Evolutionary conservation across 139 green algal genomes (phyloP), one percentile per base, ranked within the genome.

Genomic region (Edaphochlamys debaryana): DNA sequence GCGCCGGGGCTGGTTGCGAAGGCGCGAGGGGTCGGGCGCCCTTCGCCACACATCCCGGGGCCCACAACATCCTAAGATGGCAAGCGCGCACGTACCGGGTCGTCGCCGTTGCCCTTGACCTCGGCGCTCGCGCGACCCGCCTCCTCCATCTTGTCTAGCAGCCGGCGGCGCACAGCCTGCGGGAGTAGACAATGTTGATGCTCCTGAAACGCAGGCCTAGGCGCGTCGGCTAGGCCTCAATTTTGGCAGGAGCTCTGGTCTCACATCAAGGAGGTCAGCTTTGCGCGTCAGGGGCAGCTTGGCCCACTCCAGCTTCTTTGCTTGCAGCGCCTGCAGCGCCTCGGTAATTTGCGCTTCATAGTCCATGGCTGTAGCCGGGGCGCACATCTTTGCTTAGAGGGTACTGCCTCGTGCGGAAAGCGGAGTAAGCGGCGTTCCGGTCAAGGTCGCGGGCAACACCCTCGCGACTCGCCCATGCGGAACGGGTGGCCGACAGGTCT

Each of bases 301-400:
- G 19, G n/a, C 38, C 74, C 74, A 81, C n/a, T 54, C 74, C 4
- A n/a, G 15, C 38, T 81, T 81, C 34, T 79, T 79, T 0, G 32
- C 3, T 2, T 32, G 3, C 4, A 79, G 36, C 19, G 11, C 34
- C 8, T 37, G 1, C 13, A 79, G 32, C 20, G 50, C 48, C 0
- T 50, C 22, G 32, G 48, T 19, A 32, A 67, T 67, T 4, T 45
- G n/a, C n/a, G n/a, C n/a, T n/a, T n/a, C n/a, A n/a, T n/a, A n/a
- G n/a, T n/a, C n/a, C n/a, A n/a, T n/a, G n/a, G n/a, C n/a, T n/a
- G n/a, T n/a, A n/a, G n/a, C n/a, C n/a, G n/a, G n/a, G n/a, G n/a
- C n/a, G n/a, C n/a, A n/a, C n/a, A n/a, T n/a, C n/a, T n/a, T n/a
- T n/a, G n/a, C n/a, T n/a, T n/a, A n/a, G n/a, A n/a, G n/a, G n/a